Evolutionary conservation across 2,329 filamentous ascomycete genomes (phyloP), one percentile per base, ranked within the genome.

Genomic region (Neospermospora avenae): DNA sequence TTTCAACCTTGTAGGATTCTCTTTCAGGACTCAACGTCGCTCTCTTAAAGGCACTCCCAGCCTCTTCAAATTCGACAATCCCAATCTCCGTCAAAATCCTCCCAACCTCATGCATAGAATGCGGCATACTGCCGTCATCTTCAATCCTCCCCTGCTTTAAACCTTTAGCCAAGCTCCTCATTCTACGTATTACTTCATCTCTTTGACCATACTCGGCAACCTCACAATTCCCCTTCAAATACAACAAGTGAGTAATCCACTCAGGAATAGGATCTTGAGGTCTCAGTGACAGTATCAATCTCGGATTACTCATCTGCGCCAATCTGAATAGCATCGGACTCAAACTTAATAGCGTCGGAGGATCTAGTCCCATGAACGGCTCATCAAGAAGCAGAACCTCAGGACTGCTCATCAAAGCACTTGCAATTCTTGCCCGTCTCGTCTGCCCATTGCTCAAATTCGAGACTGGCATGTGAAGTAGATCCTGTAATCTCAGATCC

Each of bases 381-480:
- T 96, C 93, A 75, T 99, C 95, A 2, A 96, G 79, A 55, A 98
- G 79, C 62, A 99, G 72, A 11, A 96, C 81, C 73, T 96, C 89
- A 0, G 95, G 95, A 55, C 82, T 82, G 6, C 80, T 85, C 60
- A 98, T 79, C 54, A 99, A 76, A 0, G 93, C 92, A 68, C 91
- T 90, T 1, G 92, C 95, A 67, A 99, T 96, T 63, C 91, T 85
- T 7, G 93, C 90, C 57, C 95, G 80, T 64, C 93, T 81, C 6
- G 90, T 93, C 75, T 99, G 95, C 0, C 95, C 95, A 74, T 98
- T 97, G 72, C 92, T 97, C 57, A 99, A 76, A 72, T 95, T 96
- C 24, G 90, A 84, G 7, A 98, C 90, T 0, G 93, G 93, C 72
- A 96, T 87, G 41, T 89, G 82, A 1, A 96, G 77, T 48, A 98